A percentile compares a stretch with the other conserved stretches of the same genome.
phyloP scores from a whole-genome alignment of 2,329 filamentous ascomycete species.

The Botrytis pseudocinerea region DNA sequence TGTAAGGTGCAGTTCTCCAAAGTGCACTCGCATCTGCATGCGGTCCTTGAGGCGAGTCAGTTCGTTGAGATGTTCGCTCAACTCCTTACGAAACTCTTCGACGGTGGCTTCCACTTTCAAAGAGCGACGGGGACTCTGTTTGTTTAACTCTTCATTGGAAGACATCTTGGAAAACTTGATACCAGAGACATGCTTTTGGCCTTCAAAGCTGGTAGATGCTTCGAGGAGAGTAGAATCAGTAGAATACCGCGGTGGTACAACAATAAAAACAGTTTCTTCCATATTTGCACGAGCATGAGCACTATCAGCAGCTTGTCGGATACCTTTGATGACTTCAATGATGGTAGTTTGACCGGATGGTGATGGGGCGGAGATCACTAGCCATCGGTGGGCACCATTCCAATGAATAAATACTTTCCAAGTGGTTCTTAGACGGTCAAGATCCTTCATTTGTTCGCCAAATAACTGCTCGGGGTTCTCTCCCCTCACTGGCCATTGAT shows the following conservation, averaged over 20 bases:
- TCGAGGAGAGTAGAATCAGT: slow-evolving; percentile 7
- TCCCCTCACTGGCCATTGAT: slow-evolving; percentile 32
- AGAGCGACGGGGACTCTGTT: not conserved
- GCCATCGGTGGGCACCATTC: slow-evolving; percentile 22
- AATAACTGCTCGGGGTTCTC: slow-evolving; percentile 27
- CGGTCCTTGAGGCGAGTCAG: slow-evolving; percentile 34
- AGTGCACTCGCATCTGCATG: slow-evolving; percentile 41
- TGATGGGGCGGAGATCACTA: slow-evolving; percentile 26
- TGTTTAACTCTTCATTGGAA: not conserved
- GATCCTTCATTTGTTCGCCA: slow-evolving; percentile 30
- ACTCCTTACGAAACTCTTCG: slow-evolving; percentile 26
- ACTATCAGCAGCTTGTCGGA: slow-evolving; percentile 32
- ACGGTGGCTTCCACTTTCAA: slow-evolving; percentile 7
- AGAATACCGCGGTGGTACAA: slow-evolving; percentile 31
- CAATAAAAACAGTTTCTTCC: slow-evolving; percentile 32
- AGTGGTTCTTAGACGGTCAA: slow-evolving; percentile 29
- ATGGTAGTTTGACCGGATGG: slow-evolving; percentile 17
- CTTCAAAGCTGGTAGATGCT: not conserved
- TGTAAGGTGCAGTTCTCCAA: slow-evolving; percentile 36
- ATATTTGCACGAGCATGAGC: slow-evolving; percentile 28
- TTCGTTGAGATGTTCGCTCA: slow-evolving; percentile 26
- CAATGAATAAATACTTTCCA: slow-evolving; percentile 32
- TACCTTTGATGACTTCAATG: slow-evolving; percentile 28
- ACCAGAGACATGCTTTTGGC: not conserved
- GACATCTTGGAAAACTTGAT: slow-evolving; percentile 5